phyloP scores from a whole-genome alignment of 2,329 filamentous ascomycete genomes.

The Exophiala calicioides region DNA sequence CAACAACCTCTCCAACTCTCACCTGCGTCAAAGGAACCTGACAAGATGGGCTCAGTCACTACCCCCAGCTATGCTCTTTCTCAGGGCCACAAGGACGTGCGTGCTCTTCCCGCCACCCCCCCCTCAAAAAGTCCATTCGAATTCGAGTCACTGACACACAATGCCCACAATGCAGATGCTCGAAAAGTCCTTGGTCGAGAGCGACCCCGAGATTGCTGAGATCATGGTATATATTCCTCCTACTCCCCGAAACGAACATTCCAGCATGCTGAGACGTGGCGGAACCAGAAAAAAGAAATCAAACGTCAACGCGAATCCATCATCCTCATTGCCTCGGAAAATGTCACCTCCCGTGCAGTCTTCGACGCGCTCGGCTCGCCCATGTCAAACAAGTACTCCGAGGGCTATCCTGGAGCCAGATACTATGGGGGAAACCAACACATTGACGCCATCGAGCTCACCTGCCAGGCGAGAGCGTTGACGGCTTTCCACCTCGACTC shows the following conservation, averaged over 20 bases:
- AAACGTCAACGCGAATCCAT: constrained; percentile 96
- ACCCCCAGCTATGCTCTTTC: constrained; percentile 63
- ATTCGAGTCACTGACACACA: constrained; percentile 10
- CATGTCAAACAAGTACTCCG: constrained; percentile 99
- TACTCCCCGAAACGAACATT: neutral
- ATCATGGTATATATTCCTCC: constrained; percentile 74
- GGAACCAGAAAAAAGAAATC: constrained; percentile 70
- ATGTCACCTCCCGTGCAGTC: constrained; percentile 91
- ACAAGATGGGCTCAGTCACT: constrained; percentile 31
- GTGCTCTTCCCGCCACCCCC: too few relatives aligned
- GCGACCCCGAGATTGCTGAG: constrained; percentile 89
- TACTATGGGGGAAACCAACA: constrained; percentile 98
- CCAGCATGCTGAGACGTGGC: constrained; percentile 1
- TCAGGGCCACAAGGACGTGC: constrained; percentile 65
- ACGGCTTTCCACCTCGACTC: constrained; percentile 81
- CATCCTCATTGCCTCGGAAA: constrained; percentile 93
- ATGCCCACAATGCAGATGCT: constrained; percentile 67
- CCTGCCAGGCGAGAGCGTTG: constrained; percentile 88
- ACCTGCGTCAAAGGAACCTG: too few relatives aligned
- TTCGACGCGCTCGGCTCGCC: constrained; percentile 88
- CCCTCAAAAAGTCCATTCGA: neutral
- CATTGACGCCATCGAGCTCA: constrained; percentile 84
- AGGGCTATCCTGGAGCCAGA: constrained; percentile 92
- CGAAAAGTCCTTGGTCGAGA: constrained; percentile 88
- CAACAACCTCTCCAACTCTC: neutral